These are phyloP conservation scores for Echinosophora koreensis DNA, from an alignment of 306 rosid genomes.

Conservation along the genomic window DNA sequence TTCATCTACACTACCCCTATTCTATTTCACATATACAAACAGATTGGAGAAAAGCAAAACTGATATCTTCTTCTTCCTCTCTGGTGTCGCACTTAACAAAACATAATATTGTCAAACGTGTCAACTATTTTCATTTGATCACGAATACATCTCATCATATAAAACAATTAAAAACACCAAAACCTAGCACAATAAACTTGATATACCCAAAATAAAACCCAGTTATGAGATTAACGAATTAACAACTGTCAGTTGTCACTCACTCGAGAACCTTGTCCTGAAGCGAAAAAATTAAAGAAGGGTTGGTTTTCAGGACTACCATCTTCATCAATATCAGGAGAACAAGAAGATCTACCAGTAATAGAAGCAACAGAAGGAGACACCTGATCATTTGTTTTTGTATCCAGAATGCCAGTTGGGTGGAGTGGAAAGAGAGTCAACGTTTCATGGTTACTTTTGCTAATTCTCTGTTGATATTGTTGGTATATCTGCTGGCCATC, in stretches of 20 bases:
- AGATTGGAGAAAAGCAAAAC: too few species aligned
- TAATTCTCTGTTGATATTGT: not conserved
- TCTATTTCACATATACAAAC: too few species aligned
- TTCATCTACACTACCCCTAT: too few species aligned
- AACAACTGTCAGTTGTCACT: not conserved
- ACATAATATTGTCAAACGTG: not conserved
- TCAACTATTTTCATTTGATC: not conserved
- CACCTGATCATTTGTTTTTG: not conserved
- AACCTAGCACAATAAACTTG: not conserved
- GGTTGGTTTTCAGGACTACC: conserved; percentile 19
- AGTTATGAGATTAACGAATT: conserved; percentile 23
- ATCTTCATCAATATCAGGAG: conserved; percentile 2
- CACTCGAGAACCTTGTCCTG: not conserved
- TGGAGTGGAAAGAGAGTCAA: conserved; percentile 69
- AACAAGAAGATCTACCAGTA: conserved; percentile 3
- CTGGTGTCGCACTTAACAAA: too few species aligned
- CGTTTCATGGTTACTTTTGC: conserved; percentile 43
- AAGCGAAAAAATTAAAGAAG: conserved; percentile 32
- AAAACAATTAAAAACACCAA: not conserved
- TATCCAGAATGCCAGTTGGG: conserved; percentile 63
- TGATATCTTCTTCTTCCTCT: too few species aligned
- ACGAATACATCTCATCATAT: not conserved
- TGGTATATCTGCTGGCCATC: conserved; percentile 2
- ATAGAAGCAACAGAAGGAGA: not conserved
- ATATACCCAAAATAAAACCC: not conserved